Evolutionary conservation across 176 grass and related monocot species (phyloP), one percentile per base, ranked within the genome.

Genomic region (Otatea glauca): DNA sequence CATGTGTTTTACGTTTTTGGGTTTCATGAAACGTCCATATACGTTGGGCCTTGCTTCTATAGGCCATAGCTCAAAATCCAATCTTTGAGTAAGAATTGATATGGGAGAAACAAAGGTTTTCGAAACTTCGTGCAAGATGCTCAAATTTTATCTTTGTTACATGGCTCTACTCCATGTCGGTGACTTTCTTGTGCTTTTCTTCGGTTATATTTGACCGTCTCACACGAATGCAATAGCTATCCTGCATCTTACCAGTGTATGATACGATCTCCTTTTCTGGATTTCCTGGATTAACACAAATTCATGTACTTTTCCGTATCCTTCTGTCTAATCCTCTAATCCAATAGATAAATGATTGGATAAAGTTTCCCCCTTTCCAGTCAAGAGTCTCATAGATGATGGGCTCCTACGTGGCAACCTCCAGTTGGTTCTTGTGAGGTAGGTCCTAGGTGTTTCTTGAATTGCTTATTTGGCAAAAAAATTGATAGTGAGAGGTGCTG

Each of bases 391-490:
- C 50, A 6, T 8, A 56, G 34, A 29, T 38, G 11, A 11, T 25
- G 62, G 34, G 10, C 32, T 83, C 86, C 43, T 58, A 42, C 6
- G 51, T 75, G 82, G 69, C 76, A 13, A 15, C 15, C 70, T 85
- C 43, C 63, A 15, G 32, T 62, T 75, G 76, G 82, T 76, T 42
- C 69, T 9, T 68, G n/a, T 27, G 16, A 68, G n/a, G 12, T 11
- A 43, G 53, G 78, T 54, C 0, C 67, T 72, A 51, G 76, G 37
- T 41, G 68, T 53, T 83, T 65, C 66, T 45, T 56, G 66, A 82
- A 87, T 67, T n/a, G 79, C 64, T 23, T 41, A 83, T 16, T 16
- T 53, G 72, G 64, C 53, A 15, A 60, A 23, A 37, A 11, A 5
- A 5, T 4, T 68, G 85, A 86, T 48, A 8, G 68, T 5, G 77